Evolutionary conservation across 2,329 filamentous ascomycete species (phyloP), one percentile per base, ranked within the genome.

Genomic region (Colletotrichum nymphaeae): DNA sequence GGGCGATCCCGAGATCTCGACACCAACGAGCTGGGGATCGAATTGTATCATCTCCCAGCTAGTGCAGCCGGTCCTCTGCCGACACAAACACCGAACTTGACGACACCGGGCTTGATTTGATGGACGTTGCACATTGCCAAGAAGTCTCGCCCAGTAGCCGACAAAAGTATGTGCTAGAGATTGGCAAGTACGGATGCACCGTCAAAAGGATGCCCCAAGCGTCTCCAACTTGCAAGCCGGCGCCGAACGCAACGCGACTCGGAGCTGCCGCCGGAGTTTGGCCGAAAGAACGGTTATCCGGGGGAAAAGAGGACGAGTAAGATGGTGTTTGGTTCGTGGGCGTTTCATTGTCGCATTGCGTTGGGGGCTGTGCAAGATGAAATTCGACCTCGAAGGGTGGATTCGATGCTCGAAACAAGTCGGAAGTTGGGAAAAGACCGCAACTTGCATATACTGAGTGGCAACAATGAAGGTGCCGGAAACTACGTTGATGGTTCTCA

Each of bases 221-320:
- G 49, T 30, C 32, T 24, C 16, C 14, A 42, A 12, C 37, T 42
- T 7, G 22, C 3, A 22, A 22, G 5, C 24, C 30, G 32, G 24
- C 52, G 30, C 52, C 26, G 49, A 55, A 35, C 8, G n/a, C 16
- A n/a, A 14, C 14, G 22, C 32, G n/a, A 37, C 22, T 56, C 62
- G 62, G 62, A 56, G 49, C 62, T 65, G 16, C 8, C 32, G 22
- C 16, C 63, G 63, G 63, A 28, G 19, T 22, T n/a, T 56, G 63
- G 11, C 63, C 63, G 63, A 56, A 49, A 19, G 24, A 30, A 30
- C 9, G 5, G 37, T n/a, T 22, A 16, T 30, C 8, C 14, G 14
- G 53, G 49, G 22, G 63, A 56, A 49, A n/a, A 42, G 37, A 30
- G 28, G 3, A 28, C n/a, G 22, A 26, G 42, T 16, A 35, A 16